These are phyloP conservation scores for Cyberlindnera xylosilytica DNA, from an alignment of 805 yeast species.

Conservation along the genomic window DNA sequence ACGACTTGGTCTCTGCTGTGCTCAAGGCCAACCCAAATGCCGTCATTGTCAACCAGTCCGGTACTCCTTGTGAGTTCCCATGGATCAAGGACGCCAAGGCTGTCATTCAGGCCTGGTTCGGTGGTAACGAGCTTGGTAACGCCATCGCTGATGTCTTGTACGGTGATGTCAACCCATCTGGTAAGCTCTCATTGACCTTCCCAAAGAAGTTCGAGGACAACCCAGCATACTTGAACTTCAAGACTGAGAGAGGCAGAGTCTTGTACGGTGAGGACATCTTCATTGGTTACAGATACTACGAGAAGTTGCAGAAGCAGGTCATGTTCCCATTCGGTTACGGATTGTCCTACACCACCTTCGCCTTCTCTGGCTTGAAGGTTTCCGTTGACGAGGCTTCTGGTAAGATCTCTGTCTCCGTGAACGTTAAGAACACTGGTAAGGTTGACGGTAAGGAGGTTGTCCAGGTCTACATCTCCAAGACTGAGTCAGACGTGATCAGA, in stretches of 20 bases:
- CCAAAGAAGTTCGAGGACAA: constrained; percentile 50
- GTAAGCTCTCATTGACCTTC: constrained; percentile 54
- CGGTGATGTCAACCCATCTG: constrained; percentile 61
- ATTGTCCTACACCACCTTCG: constrained; percentile 55
- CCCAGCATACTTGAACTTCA: constrained; percentile 53
- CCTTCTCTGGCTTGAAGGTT: constrained; percentile 36
- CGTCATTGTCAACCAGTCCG: constrained; percentile 56
- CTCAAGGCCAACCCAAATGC: constrained; percentile 47
- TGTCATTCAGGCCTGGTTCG: constrained; percentile 54
- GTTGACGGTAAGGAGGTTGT: constrained; percentile 51
- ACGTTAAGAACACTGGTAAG: constrained; percentile 47
- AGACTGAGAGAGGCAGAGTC: constrained; percentile 49
- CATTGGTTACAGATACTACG: constrained; percentile 62
- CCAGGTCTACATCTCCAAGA: constrained; percentile 48
- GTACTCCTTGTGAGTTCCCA: constrained; percentile 61
- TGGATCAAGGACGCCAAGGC: constrained; percentile 45
- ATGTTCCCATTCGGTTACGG: constrained; percentile 64
- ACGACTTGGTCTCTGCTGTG: constrained; percentile 46
- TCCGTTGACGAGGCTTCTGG: constrained; percentile 27
- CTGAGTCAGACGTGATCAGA: constrained; percentile 37
- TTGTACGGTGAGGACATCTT: constrained; percentile 65
- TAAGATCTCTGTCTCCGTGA: constrained; percentile 31
- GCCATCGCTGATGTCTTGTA: constrained; percentile 58
- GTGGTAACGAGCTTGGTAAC: constrained; percentile 58
- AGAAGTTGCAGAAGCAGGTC: constrained; percentile 44